Evolutionary conservation across 139 green algal genomes (phyloP).

Genomic region (Edaphochlamys debaryana): DNA sequence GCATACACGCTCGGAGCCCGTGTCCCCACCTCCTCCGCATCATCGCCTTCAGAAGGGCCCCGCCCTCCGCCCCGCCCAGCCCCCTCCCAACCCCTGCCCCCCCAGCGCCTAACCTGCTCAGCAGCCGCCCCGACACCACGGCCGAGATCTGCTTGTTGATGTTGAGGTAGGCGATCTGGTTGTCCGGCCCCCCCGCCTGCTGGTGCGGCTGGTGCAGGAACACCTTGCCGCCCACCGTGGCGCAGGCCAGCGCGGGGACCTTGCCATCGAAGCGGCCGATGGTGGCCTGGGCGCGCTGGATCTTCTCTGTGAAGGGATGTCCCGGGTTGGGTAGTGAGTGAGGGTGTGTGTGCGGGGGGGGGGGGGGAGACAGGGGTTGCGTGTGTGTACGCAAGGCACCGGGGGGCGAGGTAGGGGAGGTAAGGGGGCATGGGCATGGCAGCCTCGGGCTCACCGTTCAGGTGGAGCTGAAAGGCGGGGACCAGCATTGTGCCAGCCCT

Average conservation of each 20-base stretch:
- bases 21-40: too few relatives aligned
- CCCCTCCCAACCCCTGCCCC: too few relatives aligned
- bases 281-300: slow-evolving; percentile 56
- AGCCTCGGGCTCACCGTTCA: slow-evolving; percentile 3
- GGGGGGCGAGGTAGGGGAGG: too few relatives aligned
- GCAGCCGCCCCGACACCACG: slow-evolving; percentile 56
- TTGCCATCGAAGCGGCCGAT: slow-evolving; percentile 74
- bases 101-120: too few relatives aligned
- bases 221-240: slow-evolving; percentile 74
- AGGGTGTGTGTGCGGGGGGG: background rate
- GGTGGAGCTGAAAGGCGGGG: slow-evolving; percentile 49
- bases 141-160: slow-evolving; percentile 80
- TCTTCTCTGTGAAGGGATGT: slow-evolving; percentile 54
- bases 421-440: background rate
- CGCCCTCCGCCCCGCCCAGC: too few relatives aligned
- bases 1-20: too few relatives aligned
- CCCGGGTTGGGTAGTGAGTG: background rate
- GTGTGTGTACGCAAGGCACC: background rate
- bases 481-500: slow-evolving; percentile 31
- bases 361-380: background rate
- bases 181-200: slow-evolving; percentile 32
- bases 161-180: slow-evolving; percentile 72
- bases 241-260: slow-evolving; percentile 60
- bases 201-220: slow-evolving; percentile 79
- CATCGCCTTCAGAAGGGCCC: too few relatives aligned